Base-by-base conservation (phyloP, 108 stramenopile species). In the Skeletonema potamos region DNA sequence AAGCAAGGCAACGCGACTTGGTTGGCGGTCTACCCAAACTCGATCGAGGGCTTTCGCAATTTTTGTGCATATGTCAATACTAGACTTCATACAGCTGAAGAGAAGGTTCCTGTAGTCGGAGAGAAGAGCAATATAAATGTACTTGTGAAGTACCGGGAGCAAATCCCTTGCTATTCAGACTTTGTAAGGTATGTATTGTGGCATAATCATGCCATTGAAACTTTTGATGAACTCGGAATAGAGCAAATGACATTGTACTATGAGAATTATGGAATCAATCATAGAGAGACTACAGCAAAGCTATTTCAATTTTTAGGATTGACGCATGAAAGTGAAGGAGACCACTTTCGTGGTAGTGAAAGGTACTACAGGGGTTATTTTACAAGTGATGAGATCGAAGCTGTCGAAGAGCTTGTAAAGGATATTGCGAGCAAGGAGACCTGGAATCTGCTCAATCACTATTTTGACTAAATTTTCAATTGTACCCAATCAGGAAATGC, bases 221-320 rank as follows among this genome's bases (percentile, higher is more conserved):
- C 64, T 12, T 75, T 73, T 13, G 55, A 63, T 11, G 84, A 85
- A 20, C 54, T 86, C n/a, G 66, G 72, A 0, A 17, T 90, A n/a
- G 85, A 88, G 6, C 60, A 79, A 1, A 67, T 80, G 17, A 68
- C 84, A 3, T 66, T 94, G 3, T 72, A 89, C 56, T 94, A 94
- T 62, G 93, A 94, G 72, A 85, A 91, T 44, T 94, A 90, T 64
- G 51, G 43, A 2, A 75, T 29, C 9, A 62, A 82, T 22, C 85
- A 79, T 20, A 74, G 73, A 28, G 62, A 66, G 17, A 84, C 84
- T 3, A 73, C 80, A 3, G 34, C 56, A 6, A 59, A 69, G 18
- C 73, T 94, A 2, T 27, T 90, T 56, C 58, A 84, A 17, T 92
- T 94, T 82, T 63, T 93, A 6, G 88, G 86, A 13, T 29, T 80